A percentile compares a stretch with the other conserved stretches of the same genome.
Evolutionary conservation across 2,329 filamentous ascomycete species (phyloP).

Genomic region (Diaporthe eres): DNA sequence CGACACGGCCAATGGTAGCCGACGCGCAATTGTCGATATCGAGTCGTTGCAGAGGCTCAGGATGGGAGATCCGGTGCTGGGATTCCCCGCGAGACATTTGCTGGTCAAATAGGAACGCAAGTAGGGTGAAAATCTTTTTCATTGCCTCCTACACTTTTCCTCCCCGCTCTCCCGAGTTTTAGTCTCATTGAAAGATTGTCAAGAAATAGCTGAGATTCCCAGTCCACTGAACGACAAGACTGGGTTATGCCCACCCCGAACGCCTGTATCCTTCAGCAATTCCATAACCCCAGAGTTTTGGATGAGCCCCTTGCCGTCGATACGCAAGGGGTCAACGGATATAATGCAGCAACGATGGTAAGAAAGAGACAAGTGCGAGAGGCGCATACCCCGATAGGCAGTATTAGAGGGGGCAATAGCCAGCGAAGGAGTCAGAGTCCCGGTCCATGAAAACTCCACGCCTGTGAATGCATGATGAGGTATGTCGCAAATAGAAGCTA

Average conservation of each 20-base stretch:
- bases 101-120: neutral
- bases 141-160: neutral
- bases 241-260: conserved; percentile 19
- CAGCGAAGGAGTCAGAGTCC: conserved; percentile 5
- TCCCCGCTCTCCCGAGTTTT: neutral
- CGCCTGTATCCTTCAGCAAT: conserved; percentile 29
- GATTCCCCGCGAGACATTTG: neutral
- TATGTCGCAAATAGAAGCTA: conserved; percentile 21
- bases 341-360: conserved; percentile 34
- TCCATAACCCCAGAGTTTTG: conserved; percentile 17
- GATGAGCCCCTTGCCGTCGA: neutral
- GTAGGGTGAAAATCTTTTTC: neutral
- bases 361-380: conserved; percentile 17
- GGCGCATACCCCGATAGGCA: neutral
- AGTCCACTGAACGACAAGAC: conserved; percentile 1
- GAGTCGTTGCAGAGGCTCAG: neutral
- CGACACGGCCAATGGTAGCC: neutral
- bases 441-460: conserved; percentile 34
- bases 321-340: conserved; percentile 9
- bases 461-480: conserved; percentile 33
- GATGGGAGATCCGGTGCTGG: neutral
- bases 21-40: neutral
- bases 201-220: neutral
- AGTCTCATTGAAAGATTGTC: conserved; percentile 22
- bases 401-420: conserved; percentile 3